Conservation (phyloP, 108 stramenopile species). For the Thalassiosira profunda region DNA sequence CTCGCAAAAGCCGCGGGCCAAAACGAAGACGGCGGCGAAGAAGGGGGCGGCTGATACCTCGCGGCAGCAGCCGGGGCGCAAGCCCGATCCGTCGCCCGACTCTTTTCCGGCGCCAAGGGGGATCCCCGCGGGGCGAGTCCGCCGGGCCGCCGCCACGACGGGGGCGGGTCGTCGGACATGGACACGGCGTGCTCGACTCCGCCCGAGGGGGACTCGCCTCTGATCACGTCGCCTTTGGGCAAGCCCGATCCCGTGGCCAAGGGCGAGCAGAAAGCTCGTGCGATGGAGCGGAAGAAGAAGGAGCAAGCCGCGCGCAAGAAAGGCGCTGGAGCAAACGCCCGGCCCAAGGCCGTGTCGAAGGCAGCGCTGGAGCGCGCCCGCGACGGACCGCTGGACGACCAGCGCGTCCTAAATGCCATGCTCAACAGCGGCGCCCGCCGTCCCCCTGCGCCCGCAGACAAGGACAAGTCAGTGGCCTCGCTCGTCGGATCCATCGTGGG, state of each 20-base stretch:
- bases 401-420: slow-evolving; percentile 37
- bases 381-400: slow-evolving; percentile 14
- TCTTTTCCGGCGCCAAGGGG: slow-evolving; percentile 18
- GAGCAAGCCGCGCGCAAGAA: slow-evolving; percentile 5
- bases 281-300: neutral
- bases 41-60: neutral
- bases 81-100: slow-evolving; percentile 41
- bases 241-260: slow-evolving; percentile 5
- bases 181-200: slow-evolving; percentile 19
- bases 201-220: slow-evolving; percentile 14
- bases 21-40: neutral
- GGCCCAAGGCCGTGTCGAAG: neutral
- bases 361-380: slow-evolving; percentile 13
- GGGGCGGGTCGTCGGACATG: slow-evolving; percentile 18
- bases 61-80: neutral
- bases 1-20: neutral
- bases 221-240: slow-evolving; percentile 9
- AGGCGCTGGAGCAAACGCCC: neutral
- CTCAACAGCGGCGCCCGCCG: slow-evolving; percentile 28
- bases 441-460: neutral
- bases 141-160: neutral
- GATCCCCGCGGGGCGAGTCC: neutral
- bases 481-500: slow-evolving; percentile 38
- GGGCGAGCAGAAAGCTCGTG: neutral
- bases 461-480: slow-evolving; percentile 11